Base-by-base conservation (phyloP, 2,329 filamentous ascomycete genomes). In the Colletotrichum sp. region DNA sequence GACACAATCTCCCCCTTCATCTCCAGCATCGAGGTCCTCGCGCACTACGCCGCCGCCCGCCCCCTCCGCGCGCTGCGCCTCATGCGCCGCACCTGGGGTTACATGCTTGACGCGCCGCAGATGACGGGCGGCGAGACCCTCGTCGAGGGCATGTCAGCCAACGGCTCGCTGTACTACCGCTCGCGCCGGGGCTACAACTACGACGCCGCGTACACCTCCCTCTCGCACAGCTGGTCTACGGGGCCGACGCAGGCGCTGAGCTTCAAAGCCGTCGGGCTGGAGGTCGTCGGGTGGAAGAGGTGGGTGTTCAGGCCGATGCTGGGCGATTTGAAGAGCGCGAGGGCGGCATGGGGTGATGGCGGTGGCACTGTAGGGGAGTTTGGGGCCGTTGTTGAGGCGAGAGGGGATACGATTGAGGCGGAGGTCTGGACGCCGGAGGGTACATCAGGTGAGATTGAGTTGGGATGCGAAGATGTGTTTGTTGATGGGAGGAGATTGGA, bases 1-100 rank as follows among this genome's bases (percentile, higher is more conserved):
- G 82, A 83, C 60, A 83, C 81, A n/a, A 82, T 85, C 67, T 83
- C 82, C 4, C 83, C 84, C 5, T 85, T 85, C 71, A 80, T 84
- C 15, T 80, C 80, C 56, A 79, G 67, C 64, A 81, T 81, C 77
- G 85, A 85, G 72, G 78, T 85, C 48, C 78, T 83, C 66, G 82
- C 80, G 6, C 84, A 85, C 75, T 79, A 81, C 24, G 62, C 78
- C 2, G 79, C 79, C 1, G 66, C 68, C 6, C 68, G 80, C 1
- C 70, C 82, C 1, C 69, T 61, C 7, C 77, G 78, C 2, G 83
- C 81, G 2, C 77, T 85, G 6, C 75, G 80, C 26, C 79, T 85
- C 4, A 80, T 81, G 18, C 78, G 80, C 18, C 71, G 79, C 1
- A 78, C 80, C 9, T 85, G 83, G 83, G 72, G 74, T 4, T 80